These are phyloP conservation scores for Iris pallida DNA, from an alignment of 116 monocot species.

Conservation along the genomic window DNA sequence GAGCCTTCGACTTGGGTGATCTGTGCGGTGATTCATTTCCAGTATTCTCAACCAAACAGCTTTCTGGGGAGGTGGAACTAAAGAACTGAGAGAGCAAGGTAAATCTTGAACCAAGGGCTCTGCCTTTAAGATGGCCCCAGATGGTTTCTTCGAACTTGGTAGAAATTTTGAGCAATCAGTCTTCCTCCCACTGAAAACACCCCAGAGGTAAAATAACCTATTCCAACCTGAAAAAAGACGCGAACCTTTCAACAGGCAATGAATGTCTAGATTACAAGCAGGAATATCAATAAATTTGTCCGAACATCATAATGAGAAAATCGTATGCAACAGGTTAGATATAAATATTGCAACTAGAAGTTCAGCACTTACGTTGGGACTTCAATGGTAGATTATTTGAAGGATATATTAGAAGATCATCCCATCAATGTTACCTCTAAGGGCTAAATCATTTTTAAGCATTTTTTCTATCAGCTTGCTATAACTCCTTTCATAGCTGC, in stretches of 20 bases:
- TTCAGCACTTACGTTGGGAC: conserved; percentile 66
- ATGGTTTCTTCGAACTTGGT: conserved; percentile 17
- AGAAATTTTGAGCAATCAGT: conserved; percentile 12
- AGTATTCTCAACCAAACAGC: conserved; percentile 2
- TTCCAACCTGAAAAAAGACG: conserved; percentile 81
- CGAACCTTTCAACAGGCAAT: neutral
- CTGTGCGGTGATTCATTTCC: conserved; percentile 18
- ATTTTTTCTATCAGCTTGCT: conserved; percentile 65
- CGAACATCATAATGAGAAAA: too few relatives aligned
- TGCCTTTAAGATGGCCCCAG: conserved; percentile 10
- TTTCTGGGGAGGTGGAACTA: conserved; percentile 12
- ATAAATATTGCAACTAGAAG: neutral
- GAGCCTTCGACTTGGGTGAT: neutral
- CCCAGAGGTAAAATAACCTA: conserved; percentile 82
- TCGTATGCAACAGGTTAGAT: too few relatives aligned
- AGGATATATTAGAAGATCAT: conserved; percentile 80
- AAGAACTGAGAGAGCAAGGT: neutral
- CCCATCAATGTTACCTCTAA: conserved; percentile 59
- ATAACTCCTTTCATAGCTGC: conserved; percentile 73
- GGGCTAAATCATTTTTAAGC: conserved; percentile 65
- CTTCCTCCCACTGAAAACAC: conserved; percentile 49
- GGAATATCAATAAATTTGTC: neutral
- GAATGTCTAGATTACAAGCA: neutral
- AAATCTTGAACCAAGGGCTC: conserved; percentile 12
- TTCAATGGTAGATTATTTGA: conserved; percentile 60